Percentiles rank a stretch among this genome's conserved stretches.
These are phyloP conservation scores for Oxytropis ochrocephala DNA, from an alignment of 306 rosid species.

Conservation along the genomic window DNA sequence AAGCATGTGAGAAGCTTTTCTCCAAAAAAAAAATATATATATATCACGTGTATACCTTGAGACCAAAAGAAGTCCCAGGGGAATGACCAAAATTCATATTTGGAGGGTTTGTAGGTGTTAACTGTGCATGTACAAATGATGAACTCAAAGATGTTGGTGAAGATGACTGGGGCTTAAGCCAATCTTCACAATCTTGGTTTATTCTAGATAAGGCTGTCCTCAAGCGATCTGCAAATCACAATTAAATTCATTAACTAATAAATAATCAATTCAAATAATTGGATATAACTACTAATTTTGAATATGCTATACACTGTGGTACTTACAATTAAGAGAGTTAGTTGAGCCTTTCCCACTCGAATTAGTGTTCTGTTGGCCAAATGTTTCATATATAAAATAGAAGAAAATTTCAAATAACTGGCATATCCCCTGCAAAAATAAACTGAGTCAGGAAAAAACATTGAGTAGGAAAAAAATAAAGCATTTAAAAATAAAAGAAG, in stretches of 20 bases:
- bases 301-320: conserved; percentile 10
- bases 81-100: conserved; percentile 42
- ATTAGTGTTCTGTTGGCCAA: conserved; percentile 64
- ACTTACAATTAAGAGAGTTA: conserved; percentile 70
- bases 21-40: background rate
- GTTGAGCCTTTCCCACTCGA: conserved; percentile 64
- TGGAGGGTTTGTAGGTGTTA: conserved; percentile 62
- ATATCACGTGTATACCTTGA: conserved; percentile 57
- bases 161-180: conserved; percentile 55
- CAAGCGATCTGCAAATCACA: conserved; percentile 65
- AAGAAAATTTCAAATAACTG: conserved; percentile 84
- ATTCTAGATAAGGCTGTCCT: conserved; percentile 81
- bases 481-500: conserved; percentile 5
- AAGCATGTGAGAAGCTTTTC: too few species aligned
- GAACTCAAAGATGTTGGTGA: conserved; percentile 51
- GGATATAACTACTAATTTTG: conserved; percentile 15
- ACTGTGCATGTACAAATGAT: conserved; percentile 51
- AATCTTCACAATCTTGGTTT: conserved; percentile 81
- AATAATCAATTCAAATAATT: conserved; percentile 27
- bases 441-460: conserved; percentile 54
- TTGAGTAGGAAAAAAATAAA: conserved; percentile 28
- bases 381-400: conserved; percentile 69
- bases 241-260: conserved; percentile 21
- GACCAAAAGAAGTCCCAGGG: conserved; percentile 55
- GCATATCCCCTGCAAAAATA: conserved; percentile 89